Evolutionary conservation across 1,284 basidiomycete genomes (phyloP).

Genomic region (Sparassis latifolia): DNA sequence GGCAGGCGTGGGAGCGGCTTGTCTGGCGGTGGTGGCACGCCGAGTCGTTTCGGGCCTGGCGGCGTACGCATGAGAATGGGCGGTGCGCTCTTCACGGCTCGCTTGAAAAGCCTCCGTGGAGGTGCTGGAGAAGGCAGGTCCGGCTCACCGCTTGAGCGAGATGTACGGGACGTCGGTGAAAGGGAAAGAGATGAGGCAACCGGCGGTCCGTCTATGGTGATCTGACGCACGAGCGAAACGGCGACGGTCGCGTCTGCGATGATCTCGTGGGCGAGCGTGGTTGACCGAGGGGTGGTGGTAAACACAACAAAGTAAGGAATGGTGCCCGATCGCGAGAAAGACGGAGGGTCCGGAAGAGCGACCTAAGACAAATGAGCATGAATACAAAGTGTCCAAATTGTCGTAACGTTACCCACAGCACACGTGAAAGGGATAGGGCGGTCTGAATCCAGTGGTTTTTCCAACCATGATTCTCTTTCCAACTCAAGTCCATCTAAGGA

Average conservation of each 20-base stretch:
- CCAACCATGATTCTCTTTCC: conserved; percentile 52
- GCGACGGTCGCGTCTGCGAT: conserved; percentile 62
- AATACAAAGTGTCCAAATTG: not conserved
- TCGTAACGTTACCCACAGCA: conserved; percentile 37
- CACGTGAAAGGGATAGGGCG: conserved; percentile 57
- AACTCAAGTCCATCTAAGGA: conserved; percentile 42
- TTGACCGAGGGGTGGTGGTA: conserved; percentile 50
- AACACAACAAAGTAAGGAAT: conserved; percentile 70
- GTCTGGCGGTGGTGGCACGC: conserved; percentile 15
- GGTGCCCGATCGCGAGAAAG: conserved; percentile 49
- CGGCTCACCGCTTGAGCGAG: conserved; percentile 41
- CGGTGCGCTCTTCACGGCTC: conserved; percentile 36
- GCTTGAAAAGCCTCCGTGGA: conserved; percentile 35
- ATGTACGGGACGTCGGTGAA: conserved; percentile 32
- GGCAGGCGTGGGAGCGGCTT: conserved; percentile 35
- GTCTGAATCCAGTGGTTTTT: conserved; percentile 57
- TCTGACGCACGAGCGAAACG: conserved; percentile 52
- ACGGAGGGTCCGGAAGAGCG: conserved; percentile 51
- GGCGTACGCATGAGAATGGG: conserved; percentile 24
- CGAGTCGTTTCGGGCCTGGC: not conserved
- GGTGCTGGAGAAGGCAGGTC: conserved; percentile 28
- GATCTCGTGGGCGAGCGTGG: conserved; percentile 51
- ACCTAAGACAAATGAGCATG: conserved; percentile 32
- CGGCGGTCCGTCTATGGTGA: conserved; percentile 36
- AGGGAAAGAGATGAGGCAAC: conserved; percentile 14